phyloP scores from a whole-genome alignment of 1,284 basidiomycete species.

The Ceraceosorus guamensis region DNA sequence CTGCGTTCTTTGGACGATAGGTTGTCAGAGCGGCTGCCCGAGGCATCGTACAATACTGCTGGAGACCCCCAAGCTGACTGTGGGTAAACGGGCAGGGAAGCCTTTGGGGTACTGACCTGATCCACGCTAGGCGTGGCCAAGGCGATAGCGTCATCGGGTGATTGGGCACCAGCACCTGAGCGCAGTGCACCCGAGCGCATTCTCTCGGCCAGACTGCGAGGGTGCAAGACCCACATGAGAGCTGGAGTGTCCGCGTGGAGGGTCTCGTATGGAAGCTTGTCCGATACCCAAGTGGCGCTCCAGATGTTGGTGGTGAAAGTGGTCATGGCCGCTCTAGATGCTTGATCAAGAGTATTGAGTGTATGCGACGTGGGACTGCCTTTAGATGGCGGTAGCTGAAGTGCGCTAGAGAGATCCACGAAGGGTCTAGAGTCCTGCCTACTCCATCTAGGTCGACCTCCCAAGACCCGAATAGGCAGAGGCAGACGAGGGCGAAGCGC shows the following conservation, averaged over 20 bases:
- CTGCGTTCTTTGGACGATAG: neutral
- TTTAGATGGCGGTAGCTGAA: neutral
- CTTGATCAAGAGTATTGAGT: constrained; percentile 18
- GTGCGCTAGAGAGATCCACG: neutral
- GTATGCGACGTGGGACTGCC: neutral
- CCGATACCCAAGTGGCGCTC: neutral
- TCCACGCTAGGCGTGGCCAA: no score
- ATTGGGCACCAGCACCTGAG: neutral
- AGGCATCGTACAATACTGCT: no score
- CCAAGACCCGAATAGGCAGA: constrained; percentile 16
- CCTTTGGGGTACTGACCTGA: no score
- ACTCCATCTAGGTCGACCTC: constrained; percentile 4
- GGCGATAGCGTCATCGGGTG: no score
- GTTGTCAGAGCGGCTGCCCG: neutral
- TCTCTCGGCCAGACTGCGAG: constrained; percentile 27
- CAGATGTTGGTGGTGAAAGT: neutral
- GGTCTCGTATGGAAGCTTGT: neutral
- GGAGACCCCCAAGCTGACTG: no score
- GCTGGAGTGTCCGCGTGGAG: neutral
- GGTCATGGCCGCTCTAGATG: constrained; percentile 13
- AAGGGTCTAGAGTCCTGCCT: no score
- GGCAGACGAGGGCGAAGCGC: constrained; percentile 11
- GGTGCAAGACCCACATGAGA: constrained; percentile 15
- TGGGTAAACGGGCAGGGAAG: no score
- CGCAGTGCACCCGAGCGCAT: constrained; percentile 13